A percentile compares a stretch with the other conserved stretches of the same genome.
Conservation (phyloP, 208 protist species). For the Wallacemonas rigidus region DNA sequence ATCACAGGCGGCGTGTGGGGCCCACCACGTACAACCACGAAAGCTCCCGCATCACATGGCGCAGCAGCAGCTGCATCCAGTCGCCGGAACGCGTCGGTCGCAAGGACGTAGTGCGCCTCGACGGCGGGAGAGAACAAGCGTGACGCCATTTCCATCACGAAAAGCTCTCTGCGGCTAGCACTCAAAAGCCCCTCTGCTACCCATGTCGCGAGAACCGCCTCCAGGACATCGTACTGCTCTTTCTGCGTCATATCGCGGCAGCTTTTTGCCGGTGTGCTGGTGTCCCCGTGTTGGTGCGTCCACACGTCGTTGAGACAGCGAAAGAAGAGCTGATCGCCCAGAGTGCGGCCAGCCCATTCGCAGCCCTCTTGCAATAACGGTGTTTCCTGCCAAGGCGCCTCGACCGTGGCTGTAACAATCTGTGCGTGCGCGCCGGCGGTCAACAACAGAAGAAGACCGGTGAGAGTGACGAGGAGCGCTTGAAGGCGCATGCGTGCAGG, state of each 20-base stretch:
- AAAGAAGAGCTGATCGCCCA: slow-evolving; percentile 39
- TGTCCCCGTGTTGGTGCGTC: not conserved
- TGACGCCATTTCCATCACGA: slow-evolving; percentile 48
- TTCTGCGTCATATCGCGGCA: slow-evolving; percentile 37
- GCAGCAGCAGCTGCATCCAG: not conserved
- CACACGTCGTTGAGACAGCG: slow-evolving; percentile 47
- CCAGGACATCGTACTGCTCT: slow-evolving; percentile 31
- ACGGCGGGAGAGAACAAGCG: slow-evolving; percentile 64
- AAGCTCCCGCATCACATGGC: slow-evolving; percentile 24
- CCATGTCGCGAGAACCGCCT: slow-evolving; percentile 17
- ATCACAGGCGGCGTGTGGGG: not conserved
- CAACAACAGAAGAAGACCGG: not conserved
- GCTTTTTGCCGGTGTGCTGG: not conserved
- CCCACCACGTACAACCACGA: slow-evolving; percentile 18
- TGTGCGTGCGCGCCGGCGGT: slow-evolving; percentile 19
- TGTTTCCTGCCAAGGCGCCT: slow-evolving; percentile 71
- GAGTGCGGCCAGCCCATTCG: slow-evolving; percentile 42
- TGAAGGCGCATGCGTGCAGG: not conserved
- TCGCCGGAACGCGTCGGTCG: slow-evolving; percentile 16
- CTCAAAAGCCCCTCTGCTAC: slow-evolving; percentile 16
- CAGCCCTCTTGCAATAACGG: slow-evolving; percentile 65
- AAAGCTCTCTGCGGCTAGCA: slow-evolving; percentile 22
- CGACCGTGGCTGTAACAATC: slow-evolving; percentile 45
- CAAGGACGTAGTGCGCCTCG: slow-evolving; percentile 64
- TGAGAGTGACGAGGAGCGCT: not conserved